Percentiles rank a stretch among this genome's conserved stretches.
Evolutionary conservation across 164 flowering plant genomes (phyloP).

Genomic region (Stephania japonica): DNA sequence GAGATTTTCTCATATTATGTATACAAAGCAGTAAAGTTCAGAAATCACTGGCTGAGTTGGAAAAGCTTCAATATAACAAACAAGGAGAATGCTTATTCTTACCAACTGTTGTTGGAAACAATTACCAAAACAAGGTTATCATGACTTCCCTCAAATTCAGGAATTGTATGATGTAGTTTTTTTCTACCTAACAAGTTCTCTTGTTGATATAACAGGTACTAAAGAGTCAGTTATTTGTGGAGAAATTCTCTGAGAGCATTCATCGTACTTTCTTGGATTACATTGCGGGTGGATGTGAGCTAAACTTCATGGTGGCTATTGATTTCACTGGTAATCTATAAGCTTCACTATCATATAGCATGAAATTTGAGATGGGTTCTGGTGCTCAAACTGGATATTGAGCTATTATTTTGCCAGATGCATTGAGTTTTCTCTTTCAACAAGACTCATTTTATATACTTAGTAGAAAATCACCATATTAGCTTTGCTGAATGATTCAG

Average conservation of each 20-base stretch:
- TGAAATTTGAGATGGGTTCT: conserved; percentile 3
- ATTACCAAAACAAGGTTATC: conserved; percentile 54
- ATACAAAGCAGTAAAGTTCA: conserved; percentile 47
- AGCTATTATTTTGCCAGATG: neutral
- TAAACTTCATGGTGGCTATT: conserved; percentile 87
- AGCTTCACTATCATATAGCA: neutral
- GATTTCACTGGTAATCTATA: conserved; percentile 68
- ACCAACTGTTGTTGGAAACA: conserved; percentile 45
- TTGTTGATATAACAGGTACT: conserved; percentile 32
- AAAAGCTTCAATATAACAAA: conserved; percentile 43
- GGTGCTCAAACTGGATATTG: neutral
- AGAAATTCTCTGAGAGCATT: conserved; percentile 43
- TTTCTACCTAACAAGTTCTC: conserved; percentile 6
- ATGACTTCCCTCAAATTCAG: neutral
- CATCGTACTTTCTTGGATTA: conserved; percentile 77
- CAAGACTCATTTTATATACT: neutral
- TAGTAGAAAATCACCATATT: neutral
- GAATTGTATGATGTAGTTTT: neutral
- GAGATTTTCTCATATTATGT: conserved; percentile 15
- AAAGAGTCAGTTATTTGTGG: conserved; percentile 67
- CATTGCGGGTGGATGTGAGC: conserved; percentile 64
- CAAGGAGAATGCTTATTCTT: conserved; percentile 50
- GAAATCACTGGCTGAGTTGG: conserved; percentile 61
- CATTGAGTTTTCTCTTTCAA: neutral
- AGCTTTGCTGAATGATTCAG: neutral